These are phyloP conservation scores for Hortiboletus campestris DNA, from an alignment of 768 basidiomycete genomes.

Conservation along the genomic window DNA sequence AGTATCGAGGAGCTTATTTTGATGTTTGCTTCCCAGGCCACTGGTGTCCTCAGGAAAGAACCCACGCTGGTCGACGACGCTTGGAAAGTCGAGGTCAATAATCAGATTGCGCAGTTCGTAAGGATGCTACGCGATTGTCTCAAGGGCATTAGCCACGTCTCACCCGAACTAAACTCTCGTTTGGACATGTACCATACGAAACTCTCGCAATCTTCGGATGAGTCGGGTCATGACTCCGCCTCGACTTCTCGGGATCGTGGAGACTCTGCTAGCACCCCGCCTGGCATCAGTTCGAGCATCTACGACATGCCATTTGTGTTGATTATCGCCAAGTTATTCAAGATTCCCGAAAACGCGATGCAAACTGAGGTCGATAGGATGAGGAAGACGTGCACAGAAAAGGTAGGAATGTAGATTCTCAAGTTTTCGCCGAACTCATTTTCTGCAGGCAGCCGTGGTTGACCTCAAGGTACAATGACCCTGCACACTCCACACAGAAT, in stretches of 20 bases:
- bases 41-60: conserved; percentile 85
- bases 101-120: conserved; percentile 88
- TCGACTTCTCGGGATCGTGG: conserved; percentile 55
- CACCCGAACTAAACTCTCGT: conserved; percentile 77
- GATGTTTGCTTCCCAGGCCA: conserved; percentile 92
- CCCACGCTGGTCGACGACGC: conserved; percentile 78
- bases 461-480: conserved; percentile 71
- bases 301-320: conserved; percentile 76
- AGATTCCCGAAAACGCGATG: conserved; percentile 62
- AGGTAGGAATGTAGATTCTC: conserved; percentile 40
- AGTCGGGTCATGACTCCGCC: conserved; percentile 66
- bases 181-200: conserved; percentile 84
- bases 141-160: conserved; percentile 67
- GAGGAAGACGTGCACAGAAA: conserved; percentile 67
- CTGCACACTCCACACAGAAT: neutral
- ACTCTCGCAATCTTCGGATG: conserved; percentile 60
- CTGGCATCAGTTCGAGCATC: conserved; percentile 46
- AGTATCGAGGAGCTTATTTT: conserved; percentile 98
- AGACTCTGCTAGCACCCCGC: conserved; percentile 43
- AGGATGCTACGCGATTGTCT: conserved; percentile 82
- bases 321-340: conserved; percentile 70
- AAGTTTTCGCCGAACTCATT: neutral
- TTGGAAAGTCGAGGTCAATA: conserved; percentile 92
- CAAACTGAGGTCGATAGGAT: conserved; percentile 74
- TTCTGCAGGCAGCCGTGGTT: conserved; percentile 67